Conservation (phyloP, 1,284 basidiomycete species). For the Tausonia pullulans region DNA sequence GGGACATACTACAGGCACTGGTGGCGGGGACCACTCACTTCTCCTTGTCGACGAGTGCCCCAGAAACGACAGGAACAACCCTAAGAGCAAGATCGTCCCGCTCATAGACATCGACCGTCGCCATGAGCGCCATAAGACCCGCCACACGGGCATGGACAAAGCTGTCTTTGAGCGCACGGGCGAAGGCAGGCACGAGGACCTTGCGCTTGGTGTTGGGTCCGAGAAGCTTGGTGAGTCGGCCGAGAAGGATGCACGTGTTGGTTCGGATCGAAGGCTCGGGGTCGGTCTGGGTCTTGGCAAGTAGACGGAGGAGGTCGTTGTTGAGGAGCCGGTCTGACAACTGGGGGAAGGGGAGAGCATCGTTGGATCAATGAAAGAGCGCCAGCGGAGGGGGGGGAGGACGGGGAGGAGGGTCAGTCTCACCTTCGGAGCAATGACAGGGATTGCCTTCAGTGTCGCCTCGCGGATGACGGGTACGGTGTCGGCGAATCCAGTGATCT, state of each 20-base stretch:
- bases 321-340: constrained; percentile 86
- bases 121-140: constrained; percentile 91
- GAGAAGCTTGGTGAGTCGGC: constrained; percentile 73
- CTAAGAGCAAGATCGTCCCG: constrained; percentile 76
- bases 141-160: constrained; percentile 92
- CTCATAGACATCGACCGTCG: constrained; percentile 82
- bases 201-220: constrained; percentile 84
- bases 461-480: constrained; percentile 88
- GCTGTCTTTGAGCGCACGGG: constrained; percentile 75
- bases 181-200: constrained; percentile 90
- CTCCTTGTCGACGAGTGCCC: constrained; percentile 74
- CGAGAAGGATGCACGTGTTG: constrained; percentile 93
- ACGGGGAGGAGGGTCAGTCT: constrained; percentile 1
- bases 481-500: constrained; percentile 87
- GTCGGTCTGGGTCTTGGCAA: constrained; percentile 89
- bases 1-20: background rate
- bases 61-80: constrained; percentile 74
- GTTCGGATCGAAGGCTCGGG: constrained; percentile 89
- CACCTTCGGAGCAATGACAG: constrained; percentile 73
- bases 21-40: constrained; percentile 45
- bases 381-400: background rate
- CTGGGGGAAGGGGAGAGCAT: constrained; percentile 34
- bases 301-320: constrained; percentile 84
- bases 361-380: background rate
- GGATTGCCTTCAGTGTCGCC: constrained; percentile 82